Evolutionary conservation across 2,329 filamentous ascomycete genomes (phyloP).

Genomic region (Ascochyta viciae-villosae): DNA sequence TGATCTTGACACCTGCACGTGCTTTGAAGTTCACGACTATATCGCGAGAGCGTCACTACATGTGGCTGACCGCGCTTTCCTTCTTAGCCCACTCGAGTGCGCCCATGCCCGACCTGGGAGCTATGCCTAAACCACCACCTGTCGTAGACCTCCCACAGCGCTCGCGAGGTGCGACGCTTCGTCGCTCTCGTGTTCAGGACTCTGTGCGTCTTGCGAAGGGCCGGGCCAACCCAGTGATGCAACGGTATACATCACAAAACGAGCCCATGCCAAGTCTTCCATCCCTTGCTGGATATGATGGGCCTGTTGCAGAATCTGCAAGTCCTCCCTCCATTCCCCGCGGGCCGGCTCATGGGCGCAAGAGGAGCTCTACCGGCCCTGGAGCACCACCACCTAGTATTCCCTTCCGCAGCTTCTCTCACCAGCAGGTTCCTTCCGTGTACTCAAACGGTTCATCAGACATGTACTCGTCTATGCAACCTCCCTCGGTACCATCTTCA

Average conservation of each 20-base stretch:
- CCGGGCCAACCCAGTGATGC: slow-evolving; percentile 52
- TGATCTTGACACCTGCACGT: slow-evolving; percentile 91
- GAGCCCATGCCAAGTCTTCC: slow-evolving; percentile 44
- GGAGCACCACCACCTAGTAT: slow-evolving; percentile 71
- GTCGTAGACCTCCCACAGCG: slow-evolving; percentile 47
- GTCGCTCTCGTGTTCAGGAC: slow-evolving; percentile 74
- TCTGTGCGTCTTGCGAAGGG: slow-evolving; percentile 90
- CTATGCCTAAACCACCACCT: slow-evolving; percentile 45
- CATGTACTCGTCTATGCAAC: slow-evolving; percentile 42
- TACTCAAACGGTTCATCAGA: slow-evolving; percentile 51
- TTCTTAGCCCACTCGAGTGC: slow-evolving; percentile 92
- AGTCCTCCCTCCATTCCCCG: slow-evolving; percentile 76
- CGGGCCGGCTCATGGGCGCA: slow-evolving; percentile 76
- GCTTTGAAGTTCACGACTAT: slow-evolving; percentile 93
- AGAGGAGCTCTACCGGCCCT: slow-evolving; percentile 87
- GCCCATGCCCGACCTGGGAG: slow-evolving; percentile 75
- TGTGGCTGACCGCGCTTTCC: slow-evolving; percentile 93
- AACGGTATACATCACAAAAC: slow-evolving; percentile 43
- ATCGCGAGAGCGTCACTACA: slow-evolving; percentile 83
- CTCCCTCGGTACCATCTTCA: slow-evolving; percentile 47
- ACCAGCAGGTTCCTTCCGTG: slow-evolving; percentile 50
- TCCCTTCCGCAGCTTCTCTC: slow-evolving; percentile 79
- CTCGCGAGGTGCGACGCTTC: slow-evolving; percentile 48
- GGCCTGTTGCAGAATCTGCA: slow-evolving; percentile 67
- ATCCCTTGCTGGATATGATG: slow-evolving; percentile 36